A percentile compares a stretch with the other conserved stretches of the same genome.
These are phyloP conservation scores for Lyophyllum decastes DNA, from an alignment of 768 basidiomycete species.

Conservation along the genomic window DNA sequence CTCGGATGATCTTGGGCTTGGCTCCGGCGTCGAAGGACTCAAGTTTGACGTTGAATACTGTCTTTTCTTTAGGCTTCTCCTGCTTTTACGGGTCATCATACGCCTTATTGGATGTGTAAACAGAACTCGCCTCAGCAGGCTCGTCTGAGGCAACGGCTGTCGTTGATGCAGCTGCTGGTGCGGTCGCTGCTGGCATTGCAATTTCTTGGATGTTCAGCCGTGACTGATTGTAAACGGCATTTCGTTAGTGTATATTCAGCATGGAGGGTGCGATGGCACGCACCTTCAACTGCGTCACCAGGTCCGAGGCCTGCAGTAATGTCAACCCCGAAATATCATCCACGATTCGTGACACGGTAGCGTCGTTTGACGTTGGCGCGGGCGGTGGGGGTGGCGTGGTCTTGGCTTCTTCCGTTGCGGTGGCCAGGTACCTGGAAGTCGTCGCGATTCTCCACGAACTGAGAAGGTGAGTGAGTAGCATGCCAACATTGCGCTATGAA, in stretches of 20 bases:
- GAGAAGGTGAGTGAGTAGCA: conserved; percentile 11
- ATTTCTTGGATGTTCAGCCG: conserved; percentile 97
- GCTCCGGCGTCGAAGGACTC: conserved; percentile 90
- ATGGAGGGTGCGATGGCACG: conserved; percentile 14
- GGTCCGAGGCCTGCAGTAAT: conserved; percentile 92
- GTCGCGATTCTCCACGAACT: conserved; percentile 39
- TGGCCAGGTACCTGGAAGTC: conserved; percentile 57
- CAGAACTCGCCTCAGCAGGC: conserved; percentile 58
- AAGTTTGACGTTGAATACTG: conserved; percentile 91
- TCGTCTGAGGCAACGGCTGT: conserved; percentile 62
- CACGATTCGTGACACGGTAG: conserved; percentile 79
- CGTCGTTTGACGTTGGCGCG: conserved; percentile 45
- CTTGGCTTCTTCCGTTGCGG: conserved; percentile 48
- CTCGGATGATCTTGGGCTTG: conserved; percentile 97
- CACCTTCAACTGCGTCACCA: conserved; percentile 91
- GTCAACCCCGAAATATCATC: conserved; percentile 90
- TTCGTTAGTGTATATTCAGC: not conserved
- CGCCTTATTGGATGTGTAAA: not conserved
- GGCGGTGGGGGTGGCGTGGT: conserved; percentile 44
- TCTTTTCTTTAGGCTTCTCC: conserved; percentile 99
- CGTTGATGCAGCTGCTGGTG: conserved; percentile 42
- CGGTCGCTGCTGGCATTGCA: conserved; percentile 80
- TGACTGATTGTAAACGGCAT: conserved; percentile 46
- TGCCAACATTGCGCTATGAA: conserved; percentile 1
- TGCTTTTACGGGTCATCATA: conserved; percentile 24